Evolutionary conservation across 2,329 filamentous ascomycete genomes (phyloP).

Genomic region (Fusarium haematococcum): DNA sequence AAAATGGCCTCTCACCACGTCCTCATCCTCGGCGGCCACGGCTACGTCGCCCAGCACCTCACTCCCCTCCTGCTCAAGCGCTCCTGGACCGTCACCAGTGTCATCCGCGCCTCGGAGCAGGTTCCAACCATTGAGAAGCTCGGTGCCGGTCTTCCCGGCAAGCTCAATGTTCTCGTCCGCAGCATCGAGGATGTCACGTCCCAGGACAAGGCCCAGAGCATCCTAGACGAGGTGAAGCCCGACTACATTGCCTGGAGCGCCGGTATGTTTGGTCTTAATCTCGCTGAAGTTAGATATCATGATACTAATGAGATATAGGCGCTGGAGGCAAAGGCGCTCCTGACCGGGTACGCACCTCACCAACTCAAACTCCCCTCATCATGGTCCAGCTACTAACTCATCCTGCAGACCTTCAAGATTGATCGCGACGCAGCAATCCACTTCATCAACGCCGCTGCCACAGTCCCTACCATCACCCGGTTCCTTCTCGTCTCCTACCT

Average conservation of each 20-base stretch:
- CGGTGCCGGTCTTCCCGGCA: conserved; percentile 68
- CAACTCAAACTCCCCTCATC: not conserved
- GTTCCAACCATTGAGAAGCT: conserved; percentile 72
- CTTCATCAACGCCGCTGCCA: conserved; percentile 70
- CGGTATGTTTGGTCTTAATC: conserved; percentile 56
- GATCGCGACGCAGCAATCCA: conserved; percentile 73
- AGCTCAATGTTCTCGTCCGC: conserved; percentile 75
- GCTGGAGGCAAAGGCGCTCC: conserved; percentile 71
- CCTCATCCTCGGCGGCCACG: conserved; percentile 84
- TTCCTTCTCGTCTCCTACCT: conserved; percentile 76
- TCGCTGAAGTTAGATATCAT: not conserved
- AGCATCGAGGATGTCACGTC: conserved; percentile 78
- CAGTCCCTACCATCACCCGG: conserved; percentile 65
- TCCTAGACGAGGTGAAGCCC: conserved; percentile 70
- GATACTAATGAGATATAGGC: conserved; percentile 49
- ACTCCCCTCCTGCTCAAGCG: conserved; percentile 81
- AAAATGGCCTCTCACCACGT: conserved; percentile 61
- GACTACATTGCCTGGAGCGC: conserved; percentile 79
- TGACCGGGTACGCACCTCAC: conserved; percentile 53
- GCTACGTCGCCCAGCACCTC: conserved; percentile 79
- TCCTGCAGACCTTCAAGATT: conserved; percentile 64
- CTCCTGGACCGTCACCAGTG: conserved; percentile 81
- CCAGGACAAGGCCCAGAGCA: conserved; percentile 69
- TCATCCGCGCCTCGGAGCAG: conserved; percentile 81
- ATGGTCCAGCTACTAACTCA: conserved; percentile 19